Base-by-base conservation (phyloP, 2,329 filamentous ascomycete genomes). In the Claviceps pazoutovae region DNA sequence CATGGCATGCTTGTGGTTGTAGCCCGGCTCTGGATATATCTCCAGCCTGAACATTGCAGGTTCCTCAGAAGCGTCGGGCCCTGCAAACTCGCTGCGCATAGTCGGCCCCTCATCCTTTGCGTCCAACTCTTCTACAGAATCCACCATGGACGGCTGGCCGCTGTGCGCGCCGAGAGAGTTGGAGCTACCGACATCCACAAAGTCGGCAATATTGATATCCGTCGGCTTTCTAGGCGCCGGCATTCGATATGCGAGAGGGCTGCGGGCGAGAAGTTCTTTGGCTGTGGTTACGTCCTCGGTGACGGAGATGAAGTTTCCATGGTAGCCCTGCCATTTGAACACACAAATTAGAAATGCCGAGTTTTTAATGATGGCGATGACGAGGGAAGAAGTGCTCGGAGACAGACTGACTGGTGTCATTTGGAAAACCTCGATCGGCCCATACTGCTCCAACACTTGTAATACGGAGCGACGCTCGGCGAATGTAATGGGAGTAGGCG, bases 381-480 rank as follows among this genome's bases (percentile, higher is more conserved):
- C n/a, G 16, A 36, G n/a, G 2, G 21, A 46, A 11, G 23, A 5
- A 21, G 13, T 13, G 26, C 9, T 16, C 19, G 4, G 19, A 4
- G 16, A 13, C 6, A 11, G 16, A 54, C 2, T 57, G 2, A 61
- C 59, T 46, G 55, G 57, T 46, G 56, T 50, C 59, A 61, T 60
- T 64, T 72, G 75, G 61, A 81, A 81, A 38, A 73, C 66, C 42
- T 80, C 74, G 45, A 80, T 68, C 2, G 66, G 63, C 51, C 72
- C 74, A 56, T 74, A 66, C 51, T 68, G 66, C 62, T 78, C 71
- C 21, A 81, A 65, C 30, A 72, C 68, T 44, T 73, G 71, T 37
- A 81, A 64, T 19, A 81, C 68, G 7, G 76, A 75, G 23, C 76
- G 74, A 6, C 78, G 73, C 63, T 81, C 76, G 34, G 70, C 68